Evolutionary conservation across 2,329 filamentous ascomycete genomes (phyloP), one percentile per base, ranked within the genome.

Genomic region (Hirsutella minnesotensis): DNA sequence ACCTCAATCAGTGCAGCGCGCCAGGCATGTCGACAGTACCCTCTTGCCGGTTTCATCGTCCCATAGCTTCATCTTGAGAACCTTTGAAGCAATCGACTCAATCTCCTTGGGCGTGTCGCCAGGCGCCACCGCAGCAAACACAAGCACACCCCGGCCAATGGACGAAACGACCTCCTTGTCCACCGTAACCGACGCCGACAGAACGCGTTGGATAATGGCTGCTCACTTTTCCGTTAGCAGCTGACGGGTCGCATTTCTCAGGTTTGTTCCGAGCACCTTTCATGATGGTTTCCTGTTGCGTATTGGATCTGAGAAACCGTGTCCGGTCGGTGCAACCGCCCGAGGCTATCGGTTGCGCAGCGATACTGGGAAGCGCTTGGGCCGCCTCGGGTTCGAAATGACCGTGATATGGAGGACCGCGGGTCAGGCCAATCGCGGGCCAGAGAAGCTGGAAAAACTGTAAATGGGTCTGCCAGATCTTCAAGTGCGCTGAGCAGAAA

Each of bases 141-240:
- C 87, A 7, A 98, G 72, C 36, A 98, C 67, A 24, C 92, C 92
- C 63, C 83, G 86, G 46, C 87, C 86, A 55, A 98, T 96, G 3
- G 83, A 85, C 1, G 92, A 96, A 38, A 98, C 77, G 24, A 95
- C 68, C 59, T 94, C 75, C 57, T 86, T 83, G 58, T 98, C 89
- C 41, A 98, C 90, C 2, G 88, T 92, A 54, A 98, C 92, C 8
- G 90, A 95, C 47, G 90, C 90, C 36, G 89, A 96, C 47, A 95
- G 79, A 41, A 98, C 92, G 51, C 92, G 79, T 65, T 98, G 92
- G 42, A 96, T 69, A 46, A 98, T 86, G 42, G 88, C 92, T 95
- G 56, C 42, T 46, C 46, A 10, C 38, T n/a, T 22, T 9, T 9
- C 15, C 31, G 15, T 16, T 18, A 18, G 15, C 33, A 8, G 7